Evolutionary conservation across 305 asterid genomes (phyloP).

Genomic region (Rubia peregrina): DNA sequence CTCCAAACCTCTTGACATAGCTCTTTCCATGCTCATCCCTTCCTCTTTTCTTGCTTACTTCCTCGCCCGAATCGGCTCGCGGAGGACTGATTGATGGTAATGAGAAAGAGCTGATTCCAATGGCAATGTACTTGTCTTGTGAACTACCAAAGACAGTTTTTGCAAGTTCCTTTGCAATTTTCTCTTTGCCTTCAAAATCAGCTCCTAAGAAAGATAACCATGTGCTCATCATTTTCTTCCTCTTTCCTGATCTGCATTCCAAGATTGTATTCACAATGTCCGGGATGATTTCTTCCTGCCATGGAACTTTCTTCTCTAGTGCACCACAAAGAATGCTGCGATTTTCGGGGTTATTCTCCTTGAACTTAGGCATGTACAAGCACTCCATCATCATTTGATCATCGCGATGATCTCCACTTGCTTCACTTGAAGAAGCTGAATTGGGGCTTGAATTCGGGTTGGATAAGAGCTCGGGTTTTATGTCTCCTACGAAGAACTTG

Average conservation of each 20-base stretch:
- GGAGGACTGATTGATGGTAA: not conserved
- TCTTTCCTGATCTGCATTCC: constrained; percentile 48
- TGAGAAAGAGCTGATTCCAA: constrained; percentile 49
- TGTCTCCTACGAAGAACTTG: constrained; percentile 30
- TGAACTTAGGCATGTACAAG: constrained; percentile 24
- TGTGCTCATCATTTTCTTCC: constrained; percentile 32
- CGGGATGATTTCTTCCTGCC: constrained; percentile 49
- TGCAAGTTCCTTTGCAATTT: constrained; percentile 56
- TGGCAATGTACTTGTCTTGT: constrained; percentile 29
- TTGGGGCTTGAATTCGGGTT: constrained; percentile 94
- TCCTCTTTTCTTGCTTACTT: constrained; percentile 49
- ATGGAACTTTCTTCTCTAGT: constrained; percentile 58
- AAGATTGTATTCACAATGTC: constrained; percentile 48
- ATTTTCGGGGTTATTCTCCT: constrained; percentile 36
- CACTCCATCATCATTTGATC: constrained; percentile 19
- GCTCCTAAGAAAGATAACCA: constrained; percentile 65
- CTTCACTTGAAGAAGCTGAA: constrained; percentile 94
- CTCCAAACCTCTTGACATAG: constrained; percentile 50
- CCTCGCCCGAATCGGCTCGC: constrained; percentile 29
- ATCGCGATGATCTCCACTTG: constrained; percentile 38
- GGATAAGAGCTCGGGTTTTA: constrained; percentile 65
- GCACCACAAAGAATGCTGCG: constrained; percentile 35
- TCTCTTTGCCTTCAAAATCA: constrained; percentile 62
- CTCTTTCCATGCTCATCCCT: constrained; percentile 56
- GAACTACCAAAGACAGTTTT: constrained; percentile 47